Conservation (phyloP, 352 stramenopile species). For the Phytopythium aichiense region DNA sequence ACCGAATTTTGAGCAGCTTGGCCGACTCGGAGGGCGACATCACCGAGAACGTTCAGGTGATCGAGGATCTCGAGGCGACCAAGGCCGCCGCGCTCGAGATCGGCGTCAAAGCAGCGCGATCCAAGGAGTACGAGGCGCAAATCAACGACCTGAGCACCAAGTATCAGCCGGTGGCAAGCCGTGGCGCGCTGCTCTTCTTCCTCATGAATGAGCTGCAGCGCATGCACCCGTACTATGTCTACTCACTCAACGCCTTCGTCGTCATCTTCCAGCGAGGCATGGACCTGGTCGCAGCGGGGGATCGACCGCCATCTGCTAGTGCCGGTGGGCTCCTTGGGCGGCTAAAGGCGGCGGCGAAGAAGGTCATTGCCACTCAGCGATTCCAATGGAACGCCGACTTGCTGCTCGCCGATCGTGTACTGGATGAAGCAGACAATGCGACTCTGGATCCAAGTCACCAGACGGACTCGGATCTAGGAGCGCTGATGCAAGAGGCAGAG, state of each 20-base stretch:
- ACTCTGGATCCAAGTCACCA: background rate
- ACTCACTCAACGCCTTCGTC: conserved; percentile 94
- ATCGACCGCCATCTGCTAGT: conserved; percentile 2
- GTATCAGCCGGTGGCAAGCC: conserved; percentile 89
- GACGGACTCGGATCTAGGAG: conserved; percentile 58
- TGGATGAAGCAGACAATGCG: conserved; percentile 26
- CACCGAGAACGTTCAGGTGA: conserved; percentile 95
- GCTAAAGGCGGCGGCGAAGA: conserved; percentile 81
- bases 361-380: conserved; percentile 75
- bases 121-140: conserved; percentile 63
- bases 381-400: conserved; percentile 88
- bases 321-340: conserved; percentile 40
- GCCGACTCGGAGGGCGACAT: conserved; percentile 83
- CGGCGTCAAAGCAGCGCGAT: conserved; percentile 73
- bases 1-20: conserved; percentile 85
- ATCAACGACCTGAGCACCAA: conserved; percentile 88
- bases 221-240: conserved; percentile 95
- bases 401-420: conserved; percentile 64
- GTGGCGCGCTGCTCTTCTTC: conserved; percentile 94
- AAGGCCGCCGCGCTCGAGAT: conserved; percentile 89
- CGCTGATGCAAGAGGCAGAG: conserved; percentile 55
- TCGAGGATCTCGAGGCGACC: conserved; percentile 92
- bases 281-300: conserved; percentile 58
- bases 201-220: conserved; percentile 91
- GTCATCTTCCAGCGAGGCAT: conserved; percentile 95